These are phyloP conservation scores for Paraphoma sp. DNA, from an alignment of 2,329 filamentous ascomycete genomes.

Conservation along the genomic window DNA sequence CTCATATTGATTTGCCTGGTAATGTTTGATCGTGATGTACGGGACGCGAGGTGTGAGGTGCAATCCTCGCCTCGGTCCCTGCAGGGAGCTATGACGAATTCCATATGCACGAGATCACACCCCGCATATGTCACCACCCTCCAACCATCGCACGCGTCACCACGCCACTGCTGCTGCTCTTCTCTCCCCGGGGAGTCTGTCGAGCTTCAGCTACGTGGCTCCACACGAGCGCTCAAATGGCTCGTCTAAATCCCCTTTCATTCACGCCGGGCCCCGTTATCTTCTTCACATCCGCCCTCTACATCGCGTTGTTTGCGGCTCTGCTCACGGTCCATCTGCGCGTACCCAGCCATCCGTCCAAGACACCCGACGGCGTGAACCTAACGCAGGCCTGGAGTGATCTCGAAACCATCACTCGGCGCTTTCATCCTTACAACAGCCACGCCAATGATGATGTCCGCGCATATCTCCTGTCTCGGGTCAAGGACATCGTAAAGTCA, in stretches of 20 bases:
- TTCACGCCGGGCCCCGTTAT: conserved; percentile 85
- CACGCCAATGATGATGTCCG: conserved; percentile 81
- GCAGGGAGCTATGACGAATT: conserved; percentile 23
- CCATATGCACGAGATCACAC: conserved; percentile 11
- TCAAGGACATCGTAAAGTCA: conserved; percentile 71
- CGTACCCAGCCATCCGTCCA: conserved; percentile 70
- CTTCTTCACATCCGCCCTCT: conserved; percentile 76
- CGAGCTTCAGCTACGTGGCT: conserved; percentile 17
- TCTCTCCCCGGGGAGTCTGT: background rate
- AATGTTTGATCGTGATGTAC: too few relatives aligned
- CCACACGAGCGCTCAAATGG: conserved; percentile 31
- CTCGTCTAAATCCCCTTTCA: conserved; percentile 61
- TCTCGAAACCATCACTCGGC: conserved; percentile 74
- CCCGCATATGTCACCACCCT: conserved; percentile 10
- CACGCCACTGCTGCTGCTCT: background rate
- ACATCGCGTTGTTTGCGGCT: conserved; percentile 77
- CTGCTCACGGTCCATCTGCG: conserved; percentile 77
- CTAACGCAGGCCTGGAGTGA: conserved; percentile 87
- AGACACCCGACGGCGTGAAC: conserved; percentile 70
- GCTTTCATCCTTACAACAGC: conserved; percentile 90
- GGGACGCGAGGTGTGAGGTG: background rate
- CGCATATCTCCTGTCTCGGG: conserved; percentile 74
- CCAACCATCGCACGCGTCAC: conserved; percentile 10
- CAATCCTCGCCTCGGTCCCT: background rate
- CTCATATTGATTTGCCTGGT: too few relatives aligned